Conservation (phyloP, 2,329 filamentous ascomycete genomes). For the Bisporella sp. region DNA sequence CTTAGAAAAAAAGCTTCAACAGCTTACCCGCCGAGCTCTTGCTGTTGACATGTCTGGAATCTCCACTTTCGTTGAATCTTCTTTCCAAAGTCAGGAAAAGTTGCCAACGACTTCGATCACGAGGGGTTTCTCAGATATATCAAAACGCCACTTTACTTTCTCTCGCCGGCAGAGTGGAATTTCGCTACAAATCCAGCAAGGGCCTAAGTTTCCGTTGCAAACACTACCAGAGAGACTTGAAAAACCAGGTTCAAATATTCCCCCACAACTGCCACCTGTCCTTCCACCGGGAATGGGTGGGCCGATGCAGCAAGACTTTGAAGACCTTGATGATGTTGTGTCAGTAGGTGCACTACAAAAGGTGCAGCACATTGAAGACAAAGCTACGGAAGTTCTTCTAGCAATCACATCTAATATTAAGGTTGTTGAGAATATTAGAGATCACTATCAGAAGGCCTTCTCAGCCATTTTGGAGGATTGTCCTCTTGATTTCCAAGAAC, state of each 20-base stretch:
- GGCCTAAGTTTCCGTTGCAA: neutral
- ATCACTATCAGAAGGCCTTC: constrained; percentile 13
- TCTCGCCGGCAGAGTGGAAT: neutral
- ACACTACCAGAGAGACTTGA: too few relatives aligned
- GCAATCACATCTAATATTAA: constrained; percentile 27
- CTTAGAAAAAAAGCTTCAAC: constrained; percentile 22
- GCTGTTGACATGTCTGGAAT: neutral
- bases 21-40: constrained; percentile 1
- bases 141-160: constrained; percentile 1
- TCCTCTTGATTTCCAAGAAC: constrained; percentile 5
- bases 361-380: constrained; percentile 31
- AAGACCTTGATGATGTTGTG: constrained; percentile 12
- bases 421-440: constrained; percentile 22
- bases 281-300: constrained; percentile 1
- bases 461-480: constrained; percentile 1
- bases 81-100: too few relatives aligned
- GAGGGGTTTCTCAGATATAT: neutral
- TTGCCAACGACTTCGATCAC: neutral
- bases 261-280: neutral
- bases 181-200: neutral
- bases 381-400: constrained; percentile 28
- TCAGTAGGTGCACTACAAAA: constrained; percentile 26
- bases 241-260: neutral
- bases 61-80: neutral
- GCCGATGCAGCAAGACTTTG: neutral